phyloP scores from a whole-genome alignment of 139 green algal genomes.

The Chlamydomonas sphaeroides region DNA sequence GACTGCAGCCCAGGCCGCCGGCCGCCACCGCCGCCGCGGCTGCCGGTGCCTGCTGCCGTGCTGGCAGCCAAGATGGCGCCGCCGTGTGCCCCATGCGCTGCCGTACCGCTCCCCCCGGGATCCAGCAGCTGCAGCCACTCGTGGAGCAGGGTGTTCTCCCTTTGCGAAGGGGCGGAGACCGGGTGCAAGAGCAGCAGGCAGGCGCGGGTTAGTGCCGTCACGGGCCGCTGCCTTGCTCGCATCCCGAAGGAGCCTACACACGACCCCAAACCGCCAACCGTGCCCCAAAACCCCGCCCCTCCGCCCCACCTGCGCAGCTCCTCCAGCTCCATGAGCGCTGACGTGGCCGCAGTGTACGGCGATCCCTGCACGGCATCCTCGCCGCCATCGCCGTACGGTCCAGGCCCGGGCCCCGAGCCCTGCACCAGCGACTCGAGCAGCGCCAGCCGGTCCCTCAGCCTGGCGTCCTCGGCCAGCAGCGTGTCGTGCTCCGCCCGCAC shows the following conservation, averaged over 20 bases:
- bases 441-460: constrained; percentile 40
- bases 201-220: too few relatives aligned
- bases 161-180: not conserved
- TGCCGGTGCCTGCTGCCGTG: not conserved
- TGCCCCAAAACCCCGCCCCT: not conserved
- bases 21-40: not conserved
- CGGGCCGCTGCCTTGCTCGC: too few relatives aligned
- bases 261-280: not conserved
- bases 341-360: constrained; percentile 34
- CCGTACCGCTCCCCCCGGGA: not conserved
- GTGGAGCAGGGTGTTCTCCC: constrained; percentile 46
- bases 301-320: constrained; percentile 36
- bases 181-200: too few relatives aligned
- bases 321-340: constrained; percentile 48
- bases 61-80: too few relatives aligned
- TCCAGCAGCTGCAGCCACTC: constrained; percentile 36
- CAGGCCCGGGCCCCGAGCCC: not conserved
- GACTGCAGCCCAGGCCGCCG: too few relatives aligned
- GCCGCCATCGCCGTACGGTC: not conserved
- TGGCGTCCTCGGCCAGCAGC: constrained; percentile 46
- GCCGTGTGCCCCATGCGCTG: too few relatives aligned
- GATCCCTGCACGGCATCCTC: not conserved
- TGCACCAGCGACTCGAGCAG: constrained; percentile 47
- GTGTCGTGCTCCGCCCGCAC: constrained; percentile 36
- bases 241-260: too few relatives aligned